Conservation (phyloP, 2,329 filamentous ascomycete genomes). For the Ceratocystis lukuohia region DNA sequence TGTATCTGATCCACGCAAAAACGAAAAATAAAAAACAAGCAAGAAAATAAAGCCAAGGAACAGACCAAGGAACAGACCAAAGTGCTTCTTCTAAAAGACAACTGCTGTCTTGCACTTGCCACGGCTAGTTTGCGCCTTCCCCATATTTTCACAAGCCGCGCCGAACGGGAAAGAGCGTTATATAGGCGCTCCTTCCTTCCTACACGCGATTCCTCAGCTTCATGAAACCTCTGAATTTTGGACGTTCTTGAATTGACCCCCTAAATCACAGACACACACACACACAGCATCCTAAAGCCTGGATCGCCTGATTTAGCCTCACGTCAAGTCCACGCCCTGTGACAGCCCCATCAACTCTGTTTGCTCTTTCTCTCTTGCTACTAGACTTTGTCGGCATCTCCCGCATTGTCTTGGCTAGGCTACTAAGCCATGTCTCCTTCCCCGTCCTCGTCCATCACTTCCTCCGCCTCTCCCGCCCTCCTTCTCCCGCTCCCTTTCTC, state of each 20-base stretch:
- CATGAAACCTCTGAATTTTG: background rate
- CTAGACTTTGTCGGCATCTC: background rate
- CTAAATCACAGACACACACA: background rate
- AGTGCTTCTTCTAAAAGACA: no score
- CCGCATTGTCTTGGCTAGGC: background rate
- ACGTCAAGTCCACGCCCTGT: no score
- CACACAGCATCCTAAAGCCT: no score
- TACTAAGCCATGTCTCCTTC: constrained; percentile 3
- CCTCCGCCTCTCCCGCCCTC: background rate
- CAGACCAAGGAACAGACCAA: no score
- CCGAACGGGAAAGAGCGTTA: background rate
- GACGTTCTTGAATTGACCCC: background rate
- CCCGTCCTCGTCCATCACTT: constrained; percentile 5
- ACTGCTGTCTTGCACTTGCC: no score
- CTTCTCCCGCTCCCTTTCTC: background rate
- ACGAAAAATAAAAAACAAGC: no score
- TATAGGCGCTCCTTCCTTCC: background rate
- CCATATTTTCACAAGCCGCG: background rate
- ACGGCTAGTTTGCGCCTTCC: background rate
- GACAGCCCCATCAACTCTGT: no score
- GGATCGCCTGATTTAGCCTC: no score
- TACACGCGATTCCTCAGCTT: background rate
- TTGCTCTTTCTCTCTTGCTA: background rate
- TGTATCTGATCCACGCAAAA: background rate
- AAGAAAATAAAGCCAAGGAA: no score